phyloP scores from a whole-genome alignment of 768 basidiomycete species.

The Amyloporia xantha region DNA sequence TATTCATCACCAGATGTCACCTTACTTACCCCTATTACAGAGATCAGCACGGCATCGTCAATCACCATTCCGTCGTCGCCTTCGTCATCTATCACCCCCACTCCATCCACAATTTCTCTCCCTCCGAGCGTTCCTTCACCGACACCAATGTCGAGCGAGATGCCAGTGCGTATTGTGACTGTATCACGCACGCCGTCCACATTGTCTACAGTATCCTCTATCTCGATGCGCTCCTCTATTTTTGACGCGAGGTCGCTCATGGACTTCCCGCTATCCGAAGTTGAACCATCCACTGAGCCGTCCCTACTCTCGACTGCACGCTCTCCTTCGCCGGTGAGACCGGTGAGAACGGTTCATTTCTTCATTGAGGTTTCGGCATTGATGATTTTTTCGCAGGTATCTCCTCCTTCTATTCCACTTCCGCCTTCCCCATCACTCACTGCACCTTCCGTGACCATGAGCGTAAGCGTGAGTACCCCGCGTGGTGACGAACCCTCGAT shows the following conservation, averaged over 20 bases:
- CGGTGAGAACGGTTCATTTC: slow-evolving; percentile 21
- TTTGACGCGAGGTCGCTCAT: slow-evolving; percentile 21
- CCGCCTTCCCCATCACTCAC: slow-evolving; percentile 29
- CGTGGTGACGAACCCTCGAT: slow-evolving; percentile 43
- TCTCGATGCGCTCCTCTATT: slow-evolving; percentile 26
- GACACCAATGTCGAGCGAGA: slow-evolving; percentile 15
- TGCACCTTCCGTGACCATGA: slow-evolving; percentile 34
- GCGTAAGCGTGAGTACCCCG: slow-evolving; percentile 46
- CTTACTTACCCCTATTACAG: slow-evolving; percentile 29
- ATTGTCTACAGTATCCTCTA: slow-evolving; percentile 25
- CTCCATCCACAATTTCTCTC: slow-evolving; percentile 25
- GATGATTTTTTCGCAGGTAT: slow-evolving; percentile 18
- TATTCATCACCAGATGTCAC: slow-evolving; percentile 18
- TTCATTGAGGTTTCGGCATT: not conserved
- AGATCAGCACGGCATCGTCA: slow-evolving; percentile 21
- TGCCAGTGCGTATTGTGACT: slow-evolving; percentile 6
- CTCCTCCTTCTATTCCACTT: slow-evolving; percentile 26
- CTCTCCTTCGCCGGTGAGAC: slow-evolving; percentile 17
- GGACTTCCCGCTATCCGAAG: slow-evolving; percentile 15
- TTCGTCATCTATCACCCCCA: slow-evolving; percentile 24
- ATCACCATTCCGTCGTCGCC: slow-evolving; percentile 20
- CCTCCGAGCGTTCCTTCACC: slow-evolving; percentile 28
- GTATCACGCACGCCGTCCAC: slow-evolving; percentile 23
- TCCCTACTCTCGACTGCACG: slow-evolving; percentile 40
- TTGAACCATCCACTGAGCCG: slow-evolving; percentile 47